Base-by-base conservation (phyloP, 2,329 filamentous ascomycete genomes). In the Diaporthe sp. region DNA sequence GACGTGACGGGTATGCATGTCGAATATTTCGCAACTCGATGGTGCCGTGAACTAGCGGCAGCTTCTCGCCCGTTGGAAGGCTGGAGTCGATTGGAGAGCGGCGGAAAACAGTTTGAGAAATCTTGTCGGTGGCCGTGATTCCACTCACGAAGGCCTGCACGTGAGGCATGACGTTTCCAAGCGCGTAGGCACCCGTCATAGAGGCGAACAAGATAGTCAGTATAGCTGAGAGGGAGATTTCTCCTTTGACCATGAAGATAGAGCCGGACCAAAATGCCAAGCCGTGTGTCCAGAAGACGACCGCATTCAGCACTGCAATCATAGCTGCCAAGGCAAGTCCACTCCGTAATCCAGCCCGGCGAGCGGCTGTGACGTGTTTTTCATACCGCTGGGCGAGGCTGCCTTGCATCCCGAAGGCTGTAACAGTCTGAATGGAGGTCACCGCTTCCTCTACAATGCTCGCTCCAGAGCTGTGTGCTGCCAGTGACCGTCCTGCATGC, bases 371-470 rank as follows among this genome's bases (percentile, higher is more conserved):
- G 44, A 98, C 87, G 82, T 98, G 94, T 3, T 82, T 83, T 79
- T 98, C 94, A 82, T 98, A 98, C 83, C 96, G 94, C 77, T 90
- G 90, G 19, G 96, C 95, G 22, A 98, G 90, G 78, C 96, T 95
- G 74, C 96, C 94, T 83, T 98, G 96, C 0, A 96, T 98, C 58
- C 95, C 95, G 81, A 98, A 99, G 44, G 97, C 96, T 9, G 95
- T 92, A 12, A 96, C 94, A 81, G 98, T 98, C 77, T 97, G 92
- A 79, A 98, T 94, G 1, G 95, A 98, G 83, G 94, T 95, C 80
- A 99, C 90, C 72, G 98, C 96, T 85, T 99, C 97, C 82, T 98
- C 97, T 5, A 95, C 96, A 17, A 98, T 90, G 3, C 93, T 96
- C 74, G 96, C 96, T 78, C 96, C 96, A 65, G 92, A 88, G 37